Evolutionary conservation across 1,284 basidiomycete genomes (phyloP), one percentile per base, ranked within the genome.

Genomic region (Malassezia brasiliensis): DNA sequence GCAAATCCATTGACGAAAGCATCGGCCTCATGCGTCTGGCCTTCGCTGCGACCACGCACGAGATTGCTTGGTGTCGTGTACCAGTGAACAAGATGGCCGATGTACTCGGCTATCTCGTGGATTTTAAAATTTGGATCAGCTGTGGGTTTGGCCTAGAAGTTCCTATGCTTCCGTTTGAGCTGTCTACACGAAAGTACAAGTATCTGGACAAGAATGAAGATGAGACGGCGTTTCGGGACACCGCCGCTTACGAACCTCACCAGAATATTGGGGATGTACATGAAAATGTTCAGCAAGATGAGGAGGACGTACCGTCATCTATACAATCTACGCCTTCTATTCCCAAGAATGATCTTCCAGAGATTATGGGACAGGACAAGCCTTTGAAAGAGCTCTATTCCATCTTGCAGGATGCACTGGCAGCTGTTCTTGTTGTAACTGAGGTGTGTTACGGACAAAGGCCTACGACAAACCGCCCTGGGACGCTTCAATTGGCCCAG

Each of bases 91-190:
- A 61, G 5, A 42, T 60, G 35, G 47, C 47, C 15, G 47, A 53
- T 4, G 53, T 66, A 0, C 48, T 63, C 7, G 38, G 52, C 7
- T 42, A 58, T 10, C 35, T 71, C 12, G 40, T 47, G 3, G 46
- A 62, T 22, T 52, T 65, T 19, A 52, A 58, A 2, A 60, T 56
- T 0, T 71, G 70, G 70, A 52, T 66, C 36, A 51, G 55, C 5
- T 67, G 67, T 44, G 66, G 66, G 5, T 56, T 66, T 48, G 66
- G 65, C 11, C 48, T 48, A 40, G 36, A 37, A 5, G 2, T 35
- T 25, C 42, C 42, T 8, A 7, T 19, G n/a, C 17, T 17, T 11
- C 22, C 42, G 4, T 45, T 45, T 31, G 40, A 42, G 15, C 6
- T 20, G 12, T 42, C 40, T 22, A 15, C 40, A 22, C 9, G 9